These are phyloP conservation scores for Phaseolus lunatus DNA, from an alignment of 306 rosid species.

Conservation along the genomic window DNA sequence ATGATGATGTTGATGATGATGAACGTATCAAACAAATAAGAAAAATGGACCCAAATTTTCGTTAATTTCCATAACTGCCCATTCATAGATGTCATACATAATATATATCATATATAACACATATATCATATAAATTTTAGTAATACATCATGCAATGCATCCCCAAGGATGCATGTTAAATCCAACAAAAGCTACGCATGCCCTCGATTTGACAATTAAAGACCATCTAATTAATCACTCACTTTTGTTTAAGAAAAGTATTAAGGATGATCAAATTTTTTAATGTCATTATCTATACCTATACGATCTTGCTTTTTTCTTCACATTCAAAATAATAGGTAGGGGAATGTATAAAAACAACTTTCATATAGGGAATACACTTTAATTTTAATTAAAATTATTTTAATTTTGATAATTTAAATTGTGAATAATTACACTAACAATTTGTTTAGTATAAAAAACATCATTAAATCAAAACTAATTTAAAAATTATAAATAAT, in stretches of 20 bases:
- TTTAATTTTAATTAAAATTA: too few relatives aligned
- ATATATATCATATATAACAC: background rate
- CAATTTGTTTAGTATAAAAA: too few relatives aligned
- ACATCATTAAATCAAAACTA: too few relatives aligned
- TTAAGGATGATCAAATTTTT: background rate
- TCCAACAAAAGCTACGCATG: background rate
- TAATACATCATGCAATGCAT: too few relatives aligned
- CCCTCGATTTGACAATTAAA: conserved; percentile 25
- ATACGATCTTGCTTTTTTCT: background rate
- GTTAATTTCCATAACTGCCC: conserved; percentile 53
- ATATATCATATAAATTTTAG: background rate
- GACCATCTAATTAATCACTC: background rate
- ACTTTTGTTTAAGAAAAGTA: background rate
- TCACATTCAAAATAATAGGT: background rate
- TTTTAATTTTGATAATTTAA: background rate
- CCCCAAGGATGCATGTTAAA: background rate
- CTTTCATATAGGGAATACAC: background rate
- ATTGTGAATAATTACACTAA: background rate
- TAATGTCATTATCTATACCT: background rate
- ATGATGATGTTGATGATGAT: conserved; percentile 42
- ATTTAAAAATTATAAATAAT: too few relatives aligned
- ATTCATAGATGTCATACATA: conserved; percentile 29
- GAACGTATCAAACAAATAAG: conserved; percentile 43
- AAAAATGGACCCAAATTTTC: conserved; percentile 36
- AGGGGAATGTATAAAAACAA: background rate